These are phyloP conservation scores for Daldinia vernicosa DNA, from an alignment of 495 filamentous ascomycete species.

Conservation along the genomic window DNA sequence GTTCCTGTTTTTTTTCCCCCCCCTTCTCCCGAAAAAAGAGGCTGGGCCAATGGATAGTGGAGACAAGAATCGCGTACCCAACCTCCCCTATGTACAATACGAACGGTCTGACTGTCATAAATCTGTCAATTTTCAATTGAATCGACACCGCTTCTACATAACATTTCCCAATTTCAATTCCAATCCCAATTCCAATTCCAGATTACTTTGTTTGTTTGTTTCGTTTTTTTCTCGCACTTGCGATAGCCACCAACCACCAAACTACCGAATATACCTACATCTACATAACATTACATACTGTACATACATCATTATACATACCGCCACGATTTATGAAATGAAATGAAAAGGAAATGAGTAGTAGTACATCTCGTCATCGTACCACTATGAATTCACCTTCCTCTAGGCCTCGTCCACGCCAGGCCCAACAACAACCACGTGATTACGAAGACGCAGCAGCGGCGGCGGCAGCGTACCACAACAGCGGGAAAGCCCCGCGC, in stretches of 20 bases:
- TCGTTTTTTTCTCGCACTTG: not conserved
- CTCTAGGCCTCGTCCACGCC: slow-evolving; percentile 36
- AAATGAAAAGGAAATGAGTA: slow-evolving; percentile 23
- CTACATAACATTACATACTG: not conserved
- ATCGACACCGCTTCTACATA: slow-evolving; percentile 12
- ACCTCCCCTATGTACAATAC: slow-evolving; percentile 35
- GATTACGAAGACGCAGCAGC: slow-evolving; percentile 37
- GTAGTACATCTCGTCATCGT: slow-evolving; percentile 1
- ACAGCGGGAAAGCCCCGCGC: slow-evolving; percentile 31
- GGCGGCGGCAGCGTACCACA: slow-evolving; percentile 26
- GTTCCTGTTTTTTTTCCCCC: not conserved
- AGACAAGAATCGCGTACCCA: slow-evolving; percentile 27
- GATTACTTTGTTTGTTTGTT: slow-evolving; percentile 30
- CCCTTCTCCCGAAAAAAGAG: slow-evolving; percentile 28
- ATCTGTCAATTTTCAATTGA: slow-evolving; percentile 34
- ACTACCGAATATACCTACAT: not conserved
- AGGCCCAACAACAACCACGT: slow-evolving; percentile 40
- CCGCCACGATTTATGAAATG: slow-evolving; percentile 1
- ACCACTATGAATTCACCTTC: slow-evolving; percentile 36
- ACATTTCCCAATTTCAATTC: not conserved
- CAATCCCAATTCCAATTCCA: slow-evolving; percentile 1
- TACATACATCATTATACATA: not conserved
- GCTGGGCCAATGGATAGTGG: slow-evolving; percentile 38
- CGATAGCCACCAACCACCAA: slow-evolving; percentile 2
- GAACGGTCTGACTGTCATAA: slow-evolving; percentile 29